Base-by-base conservation (phyloP, 345 rosid genomes). In the Heritiera fomes region DNA sequence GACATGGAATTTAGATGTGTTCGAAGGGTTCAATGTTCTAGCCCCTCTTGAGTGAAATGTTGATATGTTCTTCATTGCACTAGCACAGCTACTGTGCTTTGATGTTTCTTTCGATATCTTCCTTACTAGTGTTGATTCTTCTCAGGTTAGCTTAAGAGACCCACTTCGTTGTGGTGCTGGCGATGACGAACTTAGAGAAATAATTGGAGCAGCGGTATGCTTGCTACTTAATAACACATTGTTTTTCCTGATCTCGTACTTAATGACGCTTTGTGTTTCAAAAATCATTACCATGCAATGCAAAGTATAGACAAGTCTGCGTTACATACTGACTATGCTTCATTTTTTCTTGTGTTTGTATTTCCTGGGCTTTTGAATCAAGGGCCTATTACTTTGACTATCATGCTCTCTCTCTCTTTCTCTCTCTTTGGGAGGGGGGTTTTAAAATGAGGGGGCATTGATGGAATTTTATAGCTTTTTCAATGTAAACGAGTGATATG, bases 101-200 rank as follows among this genome's bases (percentile, higher is more conserved):
- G 45, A 11, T 17, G 14, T 78, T 46, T 8, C 28, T 32, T 18
- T 47, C 40, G 0, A 15, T 68, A 14, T 40, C 60, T 18, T 60
- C 65, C 34, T 78, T 78, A 72, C n/a, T 55, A 8, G 46, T 70
- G 72, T 40, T 41, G 73, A 34, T 43, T 82, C 11, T 77, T 84
- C 76, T 66, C 89, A 94, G 98, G 98, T 96, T 78, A 91, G 97
- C 87, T 84, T 94, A 78, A 92, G 99, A 83, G 98, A 94, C 84
- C 97, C 99, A 32, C 90, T 94, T 73, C 97, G 97, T 61, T 68
- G 81, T 50, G 94, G 96, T 78, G 97, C 89, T 77, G 87, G 87
- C 60, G 97, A 92, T 41, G 82, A 87, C 13, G 88, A 82, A 38
- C 92, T 96, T 34, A 86, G 91, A 82, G 93, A 88, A 81, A 94